phyloP scores from a whole-genome alignment of 495 filamentous ascomycete species.

The Rhypophila decipiens region DNA sequence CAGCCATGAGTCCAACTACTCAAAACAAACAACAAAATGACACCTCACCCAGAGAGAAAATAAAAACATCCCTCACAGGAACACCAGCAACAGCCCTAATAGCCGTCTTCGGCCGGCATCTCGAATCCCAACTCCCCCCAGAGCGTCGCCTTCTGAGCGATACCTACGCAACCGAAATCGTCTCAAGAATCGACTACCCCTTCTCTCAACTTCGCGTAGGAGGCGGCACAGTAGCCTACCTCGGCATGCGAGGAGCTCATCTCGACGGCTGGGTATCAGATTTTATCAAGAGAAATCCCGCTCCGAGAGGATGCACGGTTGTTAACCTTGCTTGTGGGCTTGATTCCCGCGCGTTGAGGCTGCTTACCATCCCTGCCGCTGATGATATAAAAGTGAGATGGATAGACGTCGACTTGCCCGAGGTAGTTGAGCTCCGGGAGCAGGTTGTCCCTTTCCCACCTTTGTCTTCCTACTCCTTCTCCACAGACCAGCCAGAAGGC shows the following conservation, averaged over 20 bases:
- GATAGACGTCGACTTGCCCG: neutral
- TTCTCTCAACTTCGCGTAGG: neutral
- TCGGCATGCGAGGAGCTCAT: neutral
- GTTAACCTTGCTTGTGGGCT: neutral
- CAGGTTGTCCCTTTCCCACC: neutral
- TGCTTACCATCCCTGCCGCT: neutral
- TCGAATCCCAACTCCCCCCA: neutral
- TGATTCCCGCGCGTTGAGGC: neutral
- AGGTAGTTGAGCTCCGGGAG: neutral
- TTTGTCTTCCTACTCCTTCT: too few species aligned
- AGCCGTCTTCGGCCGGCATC: neutral
- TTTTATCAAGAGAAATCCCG: neutral
- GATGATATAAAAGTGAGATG: neutral
- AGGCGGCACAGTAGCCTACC: neutral
- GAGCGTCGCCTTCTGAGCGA: neutral
- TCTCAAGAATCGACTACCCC: neutral
- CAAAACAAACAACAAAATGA: too few species aligned
- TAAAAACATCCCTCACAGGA: neutral
- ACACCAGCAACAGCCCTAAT: neutral
- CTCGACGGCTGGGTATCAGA: neutral
- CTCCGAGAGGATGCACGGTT: neutral
- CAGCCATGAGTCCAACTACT: too few species aligned
- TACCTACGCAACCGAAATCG: neutral
- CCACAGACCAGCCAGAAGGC: neutral
- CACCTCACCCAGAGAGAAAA: neutral